phyloP scores from a whole-genome alignment of 805 yeast species.

The Tetrapisispora arboricola region DNA sequence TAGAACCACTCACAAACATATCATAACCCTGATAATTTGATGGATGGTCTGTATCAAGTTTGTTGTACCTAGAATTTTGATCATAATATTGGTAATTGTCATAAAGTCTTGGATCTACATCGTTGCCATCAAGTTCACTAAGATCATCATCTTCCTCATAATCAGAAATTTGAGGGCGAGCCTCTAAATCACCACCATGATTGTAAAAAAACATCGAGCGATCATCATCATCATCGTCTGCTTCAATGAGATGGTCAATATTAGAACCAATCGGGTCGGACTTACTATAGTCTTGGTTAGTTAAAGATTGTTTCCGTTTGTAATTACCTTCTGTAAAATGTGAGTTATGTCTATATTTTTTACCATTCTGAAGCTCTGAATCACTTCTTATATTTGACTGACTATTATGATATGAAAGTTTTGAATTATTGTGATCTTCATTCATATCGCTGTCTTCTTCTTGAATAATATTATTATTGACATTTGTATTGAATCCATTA shows the following conservation, averaged over 20 bases:
- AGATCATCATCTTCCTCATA: conserved; percentile 20
- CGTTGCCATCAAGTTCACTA: conserved; percentile 3
- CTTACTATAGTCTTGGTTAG: conserved; percentile 1
- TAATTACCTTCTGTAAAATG: conserved; percentile 1
- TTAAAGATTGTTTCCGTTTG: not conserved
- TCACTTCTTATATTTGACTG: not conserved
- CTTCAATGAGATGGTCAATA: not conserved
- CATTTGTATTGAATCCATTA: not conserved
- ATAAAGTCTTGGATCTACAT: conserved; percentile 6
- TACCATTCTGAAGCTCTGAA: not conserved
- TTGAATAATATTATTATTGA: conserved; percentile 13
- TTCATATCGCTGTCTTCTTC: conserved; percentile 10
- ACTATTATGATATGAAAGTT: not conserved
- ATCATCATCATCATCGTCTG: conserved; percentile 19
- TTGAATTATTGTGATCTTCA: not conserved
- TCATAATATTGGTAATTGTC: conserved; percentile 2
- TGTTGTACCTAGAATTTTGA: not conserved
- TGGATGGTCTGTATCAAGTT: not conserved
- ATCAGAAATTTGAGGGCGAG: conserved; percentile 26
- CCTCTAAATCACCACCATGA: conserved; percentile 23
- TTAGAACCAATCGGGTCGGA: conserved; percentile 3
- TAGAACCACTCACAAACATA: not conserved
- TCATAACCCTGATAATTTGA: not conserved
- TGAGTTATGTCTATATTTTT: not conserved
- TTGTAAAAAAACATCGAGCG: conserved; percentile 29